Evolutionary conservation across 2,329 filamentous ascomycete genomes (phyloP).

Genomic region (Ceratocystiopsis brevicomis): DNA sequence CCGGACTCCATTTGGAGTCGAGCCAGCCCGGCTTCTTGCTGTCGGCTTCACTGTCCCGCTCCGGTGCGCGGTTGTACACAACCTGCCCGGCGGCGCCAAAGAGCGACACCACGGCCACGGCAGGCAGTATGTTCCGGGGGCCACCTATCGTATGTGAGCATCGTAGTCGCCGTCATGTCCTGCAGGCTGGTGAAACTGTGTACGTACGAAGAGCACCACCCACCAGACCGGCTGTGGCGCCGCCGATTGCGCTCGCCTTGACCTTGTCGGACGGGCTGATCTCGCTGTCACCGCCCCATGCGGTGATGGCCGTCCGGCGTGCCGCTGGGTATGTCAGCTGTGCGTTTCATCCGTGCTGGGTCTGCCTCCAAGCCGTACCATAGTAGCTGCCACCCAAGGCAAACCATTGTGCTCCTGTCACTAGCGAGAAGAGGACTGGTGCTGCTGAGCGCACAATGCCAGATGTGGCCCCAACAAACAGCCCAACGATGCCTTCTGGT

Average conservation of each 20-base stretch:
- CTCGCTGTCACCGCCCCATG: slow-evolving; percentile 30
- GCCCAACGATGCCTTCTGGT: slow-evolving; percentile 34
- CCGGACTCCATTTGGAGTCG: slow-evolving; percentile 52
- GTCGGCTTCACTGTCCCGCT: background rate
- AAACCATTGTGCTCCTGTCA: slow-evolving; percentile 66
- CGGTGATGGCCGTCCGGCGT: slow-evolving; percentile 18
- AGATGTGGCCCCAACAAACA: slow-evolving; percentile 45
- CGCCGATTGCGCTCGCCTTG: slow-evolving; percentile 50
- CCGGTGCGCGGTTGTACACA: slow-evolving; percentile 9
- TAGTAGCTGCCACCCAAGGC: slow-evolving; percentile 59
- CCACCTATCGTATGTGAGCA: slow-evolving; percentile 21
- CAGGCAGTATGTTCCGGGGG: slow-evolving; percentile 32
- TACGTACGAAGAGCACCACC: slow-evolving; percentile 35
- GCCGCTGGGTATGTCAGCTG: slow-evolving; percentile 22
- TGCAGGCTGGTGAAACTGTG: background rate
- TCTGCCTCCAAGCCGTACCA: slow-evolving; percentile 28
- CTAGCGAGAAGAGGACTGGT: slow-evolving; percentile 50
- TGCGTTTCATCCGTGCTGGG: slow-evolving; percentile 15
- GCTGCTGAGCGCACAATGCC: slow-evolving; percentile 52
- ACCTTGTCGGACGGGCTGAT: slow-evolving; percentile 40
- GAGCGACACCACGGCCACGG: slow-evolving; percentile 27
- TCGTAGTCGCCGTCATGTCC: too few species aligned
- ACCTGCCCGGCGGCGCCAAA: slow-evolving; percentile 17
- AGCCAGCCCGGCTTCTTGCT: slow-evolving; percentile 15
- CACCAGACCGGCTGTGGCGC: slow-evolving; percentile 46